phyloP scores from a whole-genome alignment of 768 basidiomycete genomes.

The Nevesoporus exiguus region DNA sequence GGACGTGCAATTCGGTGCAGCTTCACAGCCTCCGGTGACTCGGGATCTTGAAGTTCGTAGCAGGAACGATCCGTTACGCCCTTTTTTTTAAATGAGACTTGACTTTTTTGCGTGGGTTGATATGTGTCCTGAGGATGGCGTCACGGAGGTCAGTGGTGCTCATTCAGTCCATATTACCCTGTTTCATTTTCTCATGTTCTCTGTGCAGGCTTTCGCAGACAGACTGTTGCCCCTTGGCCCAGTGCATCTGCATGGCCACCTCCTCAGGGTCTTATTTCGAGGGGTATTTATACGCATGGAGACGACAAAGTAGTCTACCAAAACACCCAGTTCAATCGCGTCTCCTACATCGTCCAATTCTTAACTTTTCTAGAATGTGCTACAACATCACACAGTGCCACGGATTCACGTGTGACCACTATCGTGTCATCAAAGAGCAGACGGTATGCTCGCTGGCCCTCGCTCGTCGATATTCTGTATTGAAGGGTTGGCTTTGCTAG shows the following conservation, averaged over 20 bases:
- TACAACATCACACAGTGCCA: constrained; percentile 32
- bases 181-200: constrained; percentile 18
- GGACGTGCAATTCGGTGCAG: not conserved
- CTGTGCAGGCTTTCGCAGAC: constrained; percentile 5
- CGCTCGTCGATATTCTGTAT: not conserved
- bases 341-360: not conserved
- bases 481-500: constrained; percentile 26
- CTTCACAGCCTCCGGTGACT: constrained; percentile 5
- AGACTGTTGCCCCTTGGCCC: not conserved
- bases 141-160: constrained; percentile 3
- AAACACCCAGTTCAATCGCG: constrained; percentile 5
- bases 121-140: constrained; percentile 3
- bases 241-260: constrained; percentile 3
- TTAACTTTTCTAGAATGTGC: constrained; percentile 28
- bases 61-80: constrained; percentile 8
- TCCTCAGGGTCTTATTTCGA: constrained; percentile 3
- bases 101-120: constrained; percentile 8
- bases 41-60: constrained; percentile 5
- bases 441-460: constrained; percentile 26
- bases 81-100: constrained; percentile 6
- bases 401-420: constrained; percentile 35
- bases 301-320: not conserved
- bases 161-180: constrained; percentile 10
- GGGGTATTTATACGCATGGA: constrained; percentile 23
- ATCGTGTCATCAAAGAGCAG: constrained; percentile 28